Conservation (phyloP, 345 rosid genomes). For the Mercurialis annua region DNA sequence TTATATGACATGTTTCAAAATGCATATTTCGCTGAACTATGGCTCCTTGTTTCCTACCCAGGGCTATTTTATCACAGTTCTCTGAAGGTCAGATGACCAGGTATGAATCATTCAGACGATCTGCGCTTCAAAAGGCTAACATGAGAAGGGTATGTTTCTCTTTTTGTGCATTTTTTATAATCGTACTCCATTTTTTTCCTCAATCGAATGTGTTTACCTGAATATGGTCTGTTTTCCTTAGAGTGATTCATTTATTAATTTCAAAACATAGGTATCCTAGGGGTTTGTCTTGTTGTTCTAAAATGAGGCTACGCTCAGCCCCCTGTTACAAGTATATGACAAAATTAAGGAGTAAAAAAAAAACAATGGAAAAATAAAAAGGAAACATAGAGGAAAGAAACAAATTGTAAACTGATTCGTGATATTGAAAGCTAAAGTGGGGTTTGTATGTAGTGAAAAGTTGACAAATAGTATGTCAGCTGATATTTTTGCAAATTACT, state of each 20-base stretch:
- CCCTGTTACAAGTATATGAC: too few species aligned
- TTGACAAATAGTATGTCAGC: background rate
- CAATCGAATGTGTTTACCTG: background rate
- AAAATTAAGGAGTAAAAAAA: background rate
- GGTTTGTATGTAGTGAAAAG: background rate
- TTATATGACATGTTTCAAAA: background rate
- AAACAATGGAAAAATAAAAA: background rate
- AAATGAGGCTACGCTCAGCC: background rate
- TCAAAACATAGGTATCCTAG: background rate
- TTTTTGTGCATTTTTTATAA: background rate
- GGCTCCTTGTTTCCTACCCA: constrained; percentile 18
- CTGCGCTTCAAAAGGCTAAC: constrained; percentile 87
- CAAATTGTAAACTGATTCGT: background rate
- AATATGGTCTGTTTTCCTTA: background rate
- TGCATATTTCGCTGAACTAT: constrained; percentile 6
- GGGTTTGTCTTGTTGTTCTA: background rate
- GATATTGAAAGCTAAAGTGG: background rate
- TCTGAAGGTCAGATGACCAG: constrained; percentile 81
- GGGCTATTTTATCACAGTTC: constrained; percentile 78
- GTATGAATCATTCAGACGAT: constrained; percentile 89
- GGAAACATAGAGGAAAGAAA: background rate
- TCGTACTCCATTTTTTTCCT: background rate
- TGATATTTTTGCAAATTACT: background rate
- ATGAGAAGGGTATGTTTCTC: constrained; percentile 71
- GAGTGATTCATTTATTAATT: background rate